Evolutionary conservation across 495 filamentous ascomycete species (phyloP).

Genomic region (Eremomyces bilateralis): DNA sequence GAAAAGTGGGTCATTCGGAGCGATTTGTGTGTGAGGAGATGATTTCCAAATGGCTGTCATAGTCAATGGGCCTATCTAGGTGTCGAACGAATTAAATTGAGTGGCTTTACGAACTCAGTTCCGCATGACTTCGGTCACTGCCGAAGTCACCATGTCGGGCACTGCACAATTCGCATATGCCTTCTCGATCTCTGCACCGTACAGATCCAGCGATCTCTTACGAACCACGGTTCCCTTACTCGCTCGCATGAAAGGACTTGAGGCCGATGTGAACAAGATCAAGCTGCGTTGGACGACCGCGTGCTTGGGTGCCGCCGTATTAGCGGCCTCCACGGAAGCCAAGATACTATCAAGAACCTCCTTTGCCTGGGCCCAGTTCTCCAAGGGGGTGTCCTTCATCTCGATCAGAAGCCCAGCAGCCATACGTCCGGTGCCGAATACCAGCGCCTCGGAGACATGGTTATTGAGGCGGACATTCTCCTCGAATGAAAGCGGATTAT

Average conservation of each 20-base stretch:
- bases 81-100: too few species aligned
- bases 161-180: background rate
- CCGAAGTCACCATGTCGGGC: too few species aligned
- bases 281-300: background rate
- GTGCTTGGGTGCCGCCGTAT: background rate
- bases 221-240: background rate
- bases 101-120: too few species aligned
- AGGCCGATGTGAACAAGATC: background rate
- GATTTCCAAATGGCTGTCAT: too few species aligned
- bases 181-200: background rate
- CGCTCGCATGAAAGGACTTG: background rate
- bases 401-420: background rate
- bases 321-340: background rate
- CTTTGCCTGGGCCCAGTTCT: background rate
- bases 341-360: background rate
- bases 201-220: background rate
- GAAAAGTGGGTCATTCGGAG: conserved; percentile 90
- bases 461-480: background rate
- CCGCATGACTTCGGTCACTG: too few species aligned
- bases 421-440: background rate
- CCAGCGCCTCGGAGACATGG: background rate
- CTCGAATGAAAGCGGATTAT: background rate
- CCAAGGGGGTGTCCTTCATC: too few species aligned
- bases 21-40: conserved; percentile 56
- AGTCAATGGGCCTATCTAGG: too few species aligned